Conservation (phyloP, 495 filamentous ascomycete species). For the Podospora pseudoanserina region DNA sequence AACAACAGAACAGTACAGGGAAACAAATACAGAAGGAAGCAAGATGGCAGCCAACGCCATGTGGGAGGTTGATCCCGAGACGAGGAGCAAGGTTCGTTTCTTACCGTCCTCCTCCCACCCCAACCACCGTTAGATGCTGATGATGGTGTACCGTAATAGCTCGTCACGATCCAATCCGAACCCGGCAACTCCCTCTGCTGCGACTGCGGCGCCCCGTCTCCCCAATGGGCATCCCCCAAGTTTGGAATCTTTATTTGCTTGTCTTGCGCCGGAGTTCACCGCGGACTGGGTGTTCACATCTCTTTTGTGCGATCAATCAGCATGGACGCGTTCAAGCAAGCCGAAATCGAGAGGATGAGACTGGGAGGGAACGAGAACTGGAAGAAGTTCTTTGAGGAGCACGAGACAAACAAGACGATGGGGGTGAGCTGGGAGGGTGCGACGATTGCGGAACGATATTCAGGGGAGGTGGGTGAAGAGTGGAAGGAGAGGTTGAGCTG, state of each 20-base stretch:
- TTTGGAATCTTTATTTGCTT: slow-evolving; percentile 93
- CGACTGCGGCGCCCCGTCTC: slow-evolving; percentile 89
- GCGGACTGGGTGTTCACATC: slow-evolving; percentile 93
- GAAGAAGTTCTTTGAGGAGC: slow-evolving; percentile 74
- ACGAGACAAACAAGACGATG: slow-evolving; percentile 59
- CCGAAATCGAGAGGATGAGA: slow-evolving; percentile 82
- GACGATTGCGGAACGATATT: slow-evolving; percentile 79
- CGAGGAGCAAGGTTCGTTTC: slow-evolving; percentile 72
- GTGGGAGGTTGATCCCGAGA: slow-evolving; percentile 99
- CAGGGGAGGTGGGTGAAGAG: slow-evolving; percentile 84
- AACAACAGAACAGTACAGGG: neutral
- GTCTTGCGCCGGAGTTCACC: slow-evolving; percentile 90
- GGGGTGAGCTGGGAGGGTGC: slow-evolving; percentile 68
- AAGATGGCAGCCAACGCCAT: slow-evolving; percentile 56
- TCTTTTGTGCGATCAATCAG: slow-evolving; percentile 94
- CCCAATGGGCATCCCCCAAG: slow-evolving; percentile 82
- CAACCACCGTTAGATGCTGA: neutral
- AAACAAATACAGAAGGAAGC: neutral
- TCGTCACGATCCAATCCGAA: slow-evolving; percentile 82
- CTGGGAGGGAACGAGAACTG: slow-evolving; percentile 82
- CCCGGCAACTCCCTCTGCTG: slow-evolving; percentile 83
- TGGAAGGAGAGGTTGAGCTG: slow-evolving; percentile 87
- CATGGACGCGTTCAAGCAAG: slow-evolving; percentile 95
- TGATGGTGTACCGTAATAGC: slow-evolving; percentile 44
- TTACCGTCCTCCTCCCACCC: neutral